Conservation (phyloP, 2,329 filamentous ascomycete species). For the Hawksworthiomyces lignivorus region DNA sequence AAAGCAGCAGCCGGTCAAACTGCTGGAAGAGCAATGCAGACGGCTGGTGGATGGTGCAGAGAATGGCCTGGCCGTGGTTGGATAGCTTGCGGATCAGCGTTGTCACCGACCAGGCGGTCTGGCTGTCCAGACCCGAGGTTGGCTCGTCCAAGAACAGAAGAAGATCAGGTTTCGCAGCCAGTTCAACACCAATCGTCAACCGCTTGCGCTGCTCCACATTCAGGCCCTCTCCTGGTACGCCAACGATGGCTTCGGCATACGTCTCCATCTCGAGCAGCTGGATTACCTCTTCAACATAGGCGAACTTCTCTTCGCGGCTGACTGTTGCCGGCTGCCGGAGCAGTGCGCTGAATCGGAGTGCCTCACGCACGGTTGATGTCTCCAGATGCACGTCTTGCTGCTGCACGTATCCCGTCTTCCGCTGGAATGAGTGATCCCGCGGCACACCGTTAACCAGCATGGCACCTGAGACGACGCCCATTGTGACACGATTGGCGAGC, state of each 20-base stretch:
- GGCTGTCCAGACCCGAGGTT: conserved; percentile 53
- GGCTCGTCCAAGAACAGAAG: conserved; percentile 57
- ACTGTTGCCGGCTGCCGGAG: conserved; percentile 74
- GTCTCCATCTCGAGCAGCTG: conserved; percentile 83
- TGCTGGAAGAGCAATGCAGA: conserved; percentile 14
- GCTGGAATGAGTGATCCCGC: conserved; percentile 76
- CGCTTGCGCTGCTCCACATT: conserved; percentile 66
- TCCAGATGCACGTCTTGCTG: conserved; percentile 85
- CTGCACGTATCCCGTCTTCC: conserved; percentile 86
- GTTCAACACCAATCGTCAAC: conserved; percentile 85
- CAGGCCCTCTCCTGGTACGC: conserved; percentile 80
- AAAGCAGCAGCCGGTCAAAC: conserved; percentile 13
- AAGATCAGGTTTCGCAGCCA: conserved; percentile 75
- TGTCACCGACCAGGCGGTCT: conserved; percentile 57
- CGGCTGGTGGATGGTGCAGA: conserved; percentile 21
- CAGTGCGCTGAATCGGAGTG: conserved; percentile 75
- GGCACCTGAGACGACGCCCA: conserved; percentile 81
- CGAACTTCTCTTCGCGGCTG: conserved; percentile 68
- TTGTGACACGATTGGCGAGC: conserved; percentile 75
- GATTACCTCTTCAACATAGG: conserved; percentile 86
- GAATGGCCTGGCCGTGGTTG: conserved; percentile 19
- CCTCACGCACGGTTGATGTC: conserved; percentile 81
- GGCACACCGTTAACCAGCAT: conserved; percentile 62
- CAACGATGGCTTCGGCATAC: conserved; percentile 84
- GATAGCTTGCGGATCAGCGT: conserved; percentile 55